Conservation (phyloP, 768 basidiomycete species). For the Hypholoma fasciculare region DNA sequence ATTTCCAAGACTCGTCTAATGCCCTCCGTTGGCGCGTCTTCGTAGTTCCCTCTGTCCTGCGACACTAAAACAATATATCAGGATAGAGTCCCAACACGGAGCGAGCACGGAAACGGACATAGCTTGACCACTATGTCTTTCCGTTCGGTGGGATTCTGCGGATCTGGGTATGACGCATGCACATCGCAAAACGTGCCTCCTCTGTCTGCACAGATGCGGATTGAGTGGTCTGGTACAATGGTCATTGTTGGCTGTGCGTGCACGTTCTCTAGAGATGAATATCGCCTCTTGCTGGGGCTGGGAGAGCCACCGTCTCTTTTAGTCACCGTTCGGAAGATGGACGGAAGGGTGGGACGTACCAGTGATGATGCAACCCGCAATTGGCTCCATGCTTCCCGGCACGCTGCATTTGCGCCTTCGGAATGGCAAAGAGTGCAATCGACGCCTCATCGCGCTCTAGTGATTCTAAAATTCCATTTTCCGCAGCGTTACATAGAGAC, state of each 20-base stretch:
- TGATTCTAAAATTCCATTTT: no score
- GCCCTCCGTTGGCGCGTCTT: slow-evolving; percentile 93
- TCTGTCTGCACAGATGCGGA: slow-evolving; percentile 84
- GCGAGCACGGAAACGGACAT: slow-evolving; percentile 40
- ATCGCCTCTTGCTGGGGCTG: neutral
- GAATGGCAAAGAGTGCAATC: no score
- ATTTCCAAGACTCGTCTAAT: slow-evolving; percentile 84
- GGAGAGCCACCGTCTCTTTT: neutral
- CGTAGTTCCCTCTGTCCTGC: slow-evolving; percentile 85
- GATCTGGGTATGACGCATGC: slow-evolving; percentile 80
- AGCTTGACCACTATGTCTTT: slow-evolving; percentile 92
- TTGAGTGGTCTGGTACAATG: slow-evolving; percentile 68
- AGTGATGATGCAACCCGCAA: neutral
- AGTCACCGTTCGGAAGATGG: slow-evolving; percentile 1
- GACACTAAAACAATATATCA: slow-evolving; percentile 56
- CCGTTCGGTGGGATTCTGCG: slow-evolving; percentile 54
- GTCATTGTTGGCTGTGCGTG: neutral
- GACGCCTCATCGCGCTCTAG: no score
- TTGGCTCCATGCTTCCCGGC: neutral
- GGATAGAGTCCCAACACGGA: neutral
- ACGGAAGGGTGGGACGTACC: slow-evolving; percentile 3
- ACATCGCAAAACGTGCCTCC: slow-evolving; percentile 95
- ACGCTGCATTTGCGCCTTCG: neutral
- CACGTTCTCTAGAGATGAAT: no score
- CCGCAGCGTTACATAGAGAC: no score